Evolutionary conservation across 495 filamentous ascomycete genomes (phyloP).

Genomic region (Arthonia radiata): DNA sequence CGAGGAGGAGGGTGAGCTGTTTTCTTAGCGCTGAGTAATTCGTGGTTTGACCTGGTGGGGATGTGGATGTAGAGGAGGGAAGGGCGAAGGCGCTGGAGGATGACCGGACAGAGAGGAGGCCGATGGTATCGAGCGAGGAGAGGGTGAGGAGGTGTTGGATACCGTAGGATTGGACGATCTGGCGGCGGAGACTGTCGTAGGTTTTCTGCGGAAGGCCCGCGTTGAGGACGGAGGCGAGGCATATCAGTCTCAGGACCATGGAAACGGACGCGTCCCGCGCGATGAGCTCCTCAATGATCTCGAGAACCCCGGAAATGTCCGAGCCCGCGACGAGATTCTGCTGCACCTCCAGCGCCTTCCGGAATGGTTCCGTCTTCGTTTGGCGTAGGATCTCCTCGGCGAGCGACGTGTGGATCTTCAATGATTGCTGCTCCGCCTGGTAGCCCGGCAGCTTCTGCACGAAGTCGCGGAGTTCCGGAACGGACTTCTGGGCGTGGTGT

Average conservation of each 20-base stretch:
- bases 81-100: slow-evolving; percentile 47
- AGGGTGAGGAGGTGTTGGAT: slow-evolving; percentile 85
- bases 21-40: slow-evolving; percentile 78
- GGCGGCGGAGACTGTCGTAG: slow-evolving; percentile 65
- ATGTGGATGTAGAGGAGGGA: slow-evolving; percentile 16
- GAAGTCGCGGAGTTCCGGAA: slow-evolving; percentile 73
- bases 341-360: slow-evolving; percentile 70
- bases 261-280: slow-evolving; percentile 56
- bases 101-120: slow-evolving; percentile 47
- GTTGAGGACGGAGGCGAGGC: slow-evolving; percentile 71
- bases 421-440: slow-evolving; percentile 75
- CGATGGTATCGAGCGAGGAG: slow-evolving; percentile 69
- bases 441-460: slow-evolving; percentile 77
- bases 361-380: slow-evolving; percentile 71
- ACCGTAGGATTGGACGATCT: slow-evolving; percentile 79
- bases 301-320: slow-evolving; percentile 70
- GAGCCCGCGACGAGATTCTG: slow-evolving; percentile 85
- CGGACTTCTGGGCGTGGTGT: slow-evolving; percentile 69
- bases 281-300: slow-evolving; percentile 84
- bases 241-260: slow-evolving; percentile 61
- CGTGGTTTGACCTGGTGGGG: slow-evolving; percentile 35
- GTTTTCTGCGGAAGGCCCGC: slow-evolving; percentile 73
- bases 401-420: slow-evolving; percentile 74
- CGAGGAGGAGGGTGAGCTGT: slow-evolving; percentile 66
- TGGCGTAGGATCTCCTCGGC: slow-evolving; percentile 87